Evolutionary conservation across 2,329 filamentous ascomycete genomes (phyloP), one percentile per base, ranked within the genome.

Genomic region (Xylariomycetidae sp.): DNA sequence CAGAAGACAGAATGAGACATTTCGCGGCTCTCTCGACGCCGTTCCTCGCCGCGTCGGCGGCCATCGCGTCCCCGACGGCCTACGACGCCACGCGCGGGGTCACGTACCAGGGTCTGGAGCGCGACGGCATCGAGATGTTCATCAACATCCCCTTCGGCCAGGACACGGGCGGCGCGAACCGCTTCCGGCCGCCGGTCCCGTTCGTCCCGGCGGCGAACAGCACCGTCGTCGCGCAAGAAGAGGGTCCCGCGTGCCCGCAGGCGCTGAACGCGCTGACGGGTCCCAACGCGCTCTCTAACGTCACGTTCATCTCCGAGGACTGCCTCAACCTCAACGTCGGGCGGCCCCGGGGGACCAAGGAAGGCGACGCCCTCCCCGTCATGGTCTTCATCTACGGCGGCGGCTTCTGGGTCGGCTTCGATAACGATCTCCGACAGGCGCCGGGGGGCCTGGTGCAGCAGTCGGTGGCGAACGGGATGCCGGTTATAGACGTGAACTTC

Each of bases 391-490:
- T 53, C n/a, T 41, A 52, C 30, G 51, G 51, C 13, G 50, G 51
- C 9, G 42, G 48, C 19, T 51, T 52, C 20, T 50, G 42, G 43
- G 30, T 40, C 5, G 51, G 51, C 3, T 42, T 32, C 12, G 50
- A 45, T 25, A 33, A 39, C 18, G 49, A 49, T 49, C 29, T 53
- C 40, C 44, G 55, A 5, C 54, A 51, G 27, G 45, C 56, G 23
- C 65, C 66, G 2, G 64, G 63, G 44, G 62, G 56, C 2, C 37
- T 70, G 20, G 53, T 70, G 5, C 38, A 50, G 9, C 49, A 69
- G 38, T 66, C 62, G 0, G 52, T 67, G 5, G 46, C 56, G 25
- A 63, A 63, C 36, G 60, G 58, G 16, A 23, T 45, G 11, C 47
- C 50, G 3, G 34, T 51, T 9, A 49, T 54, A 5, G 48, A 52